phyloP scores from a whole-genome alignment of 305 asterid genomes.

The Nicotiana rustica region DNA sequence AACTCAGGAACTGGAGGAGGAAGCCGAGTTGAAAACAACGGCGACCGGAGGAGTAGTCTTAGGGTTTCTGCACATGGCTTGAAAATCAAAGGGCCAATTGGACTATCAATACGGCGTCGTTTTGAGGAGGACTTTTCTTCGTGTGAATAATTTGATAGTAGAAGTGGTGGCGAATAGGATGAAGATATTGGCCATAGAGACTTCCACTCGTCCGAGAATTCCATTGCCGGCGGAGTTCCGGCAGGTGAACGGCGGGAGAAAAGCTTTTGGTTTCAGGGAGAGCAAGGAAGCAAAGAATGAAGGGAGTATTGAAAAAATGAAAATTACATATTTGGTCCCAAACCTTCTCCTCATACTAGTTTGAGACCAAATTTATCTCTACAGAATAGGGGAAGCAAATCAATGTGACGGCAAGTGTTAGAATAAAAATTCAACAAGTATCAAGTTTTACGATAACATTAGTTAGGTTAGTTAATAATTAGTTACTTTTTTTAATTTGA shows the following conservation, averaged over 20 bases:
- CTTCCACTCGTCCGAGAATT: slow-evolving; percentile 71
- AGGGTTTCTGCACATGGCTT: slow-evolving; percentile 45
- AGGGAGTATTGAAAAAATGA: not conserved
- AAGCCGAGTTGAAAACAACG: slow-evolving; percentile 58
- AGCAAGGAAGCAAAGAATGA: not conserved
- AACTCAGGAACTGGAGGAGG: slow-evolving; percentile 60
- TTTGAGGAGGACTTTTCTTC: slow-evolving; percentile 31
- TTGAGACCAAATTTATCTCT: not conserved
- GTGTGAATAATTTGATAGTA: slow-evolving; percentile 41
- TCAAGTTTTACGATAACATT: no score
- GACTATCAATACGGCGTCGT: slow-evolving; percentile 36
- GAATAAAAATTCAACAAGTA: no score
- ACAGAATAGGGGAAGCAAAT: no score
- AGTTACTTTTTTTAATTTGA: no score
- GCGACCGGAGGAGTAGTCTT: slow-evolving; percentile 49
- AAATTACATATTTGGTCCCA: not conserved
- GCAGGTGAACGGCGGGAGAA: not conserved
- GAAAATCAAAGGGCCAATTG: slow-evolving; percentile 64
- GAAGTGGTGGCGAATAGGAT: slow-evolving; percentile 57
- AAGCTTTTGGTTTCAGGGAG: not conserved
- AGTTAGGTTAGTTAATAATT: no score
- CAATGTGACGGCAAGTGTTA: no score
- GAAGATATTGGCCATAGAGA: slow-evolving; percentile 57
- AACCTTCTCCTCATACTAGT: not conserved
- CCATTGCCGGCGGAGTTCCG: slow-evolving; percentile 38